A percentile compares a stretch with the other conserved stretches of the same genome.
phyloP scores from a whole-genome alignment of 73 alveolate species.

The Paramecium biaurelia region DNA sequence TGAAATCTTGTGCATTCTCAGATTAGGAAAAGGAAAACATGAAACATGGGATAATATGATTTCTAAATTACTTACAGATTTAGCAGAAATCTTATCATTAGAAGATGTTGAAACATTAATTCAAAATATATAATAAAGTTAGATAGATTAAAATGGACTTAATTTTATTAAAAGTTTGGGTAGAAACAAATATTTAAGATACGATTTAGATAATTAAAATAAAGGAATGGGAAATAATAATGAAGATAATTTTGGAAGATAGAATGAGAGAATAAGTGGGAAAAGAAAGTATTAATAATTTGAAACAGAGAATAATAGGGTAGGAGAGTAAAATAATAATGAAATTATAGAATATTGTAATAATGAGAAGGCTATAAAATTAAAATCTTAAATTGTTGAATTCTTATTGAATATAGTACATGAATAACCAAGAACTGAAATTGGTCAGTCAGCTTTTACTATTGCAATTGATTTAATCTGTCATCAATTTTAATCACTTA shows the following conservation, averaged over 20 bases:
- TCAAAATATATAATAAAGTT: background rate
- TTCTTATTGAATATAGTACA: background rate
- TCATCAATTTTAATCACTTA: background rate
- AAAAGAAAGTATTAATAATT: background rate
- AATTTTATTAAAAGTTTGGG: conserved; percentile 32
- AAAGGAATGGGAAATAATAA: background rate
- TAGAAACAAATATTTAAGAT: background rate
- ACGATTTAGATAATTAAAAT: background rate
- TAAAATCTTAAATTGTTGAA: background rate
- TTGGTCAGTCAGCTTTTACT: background rate
- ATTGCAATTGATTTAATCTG: background rate
- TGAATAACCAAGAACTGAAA: background rate
- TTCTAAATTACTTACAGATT: background rate
- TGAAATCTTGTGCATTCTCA: background rate
- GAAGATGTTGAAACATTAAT: background rate
- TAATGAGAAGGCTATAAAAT: background rate
- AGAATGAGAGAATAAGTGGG: background rate
- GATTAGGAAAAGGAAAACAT: conserved; percentile 30
- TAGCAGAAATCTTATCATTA: conserved; percentile 12
- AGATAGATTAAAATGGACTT: conserved; percentile 16
- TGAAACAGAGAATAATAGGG: background rate
- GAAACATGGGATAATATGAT: conserved; percentile 42
- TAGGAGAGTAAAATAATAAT: background rate
- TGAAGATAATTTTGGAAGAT: background rate
- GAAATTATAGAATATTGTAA: background rate